A percentile compares a stretch with the other conserved stretches of the same genome.
Evolutionary conservation across 306 rosid species (phyloP).

Genomic region (Quercus ilex): DNA sequence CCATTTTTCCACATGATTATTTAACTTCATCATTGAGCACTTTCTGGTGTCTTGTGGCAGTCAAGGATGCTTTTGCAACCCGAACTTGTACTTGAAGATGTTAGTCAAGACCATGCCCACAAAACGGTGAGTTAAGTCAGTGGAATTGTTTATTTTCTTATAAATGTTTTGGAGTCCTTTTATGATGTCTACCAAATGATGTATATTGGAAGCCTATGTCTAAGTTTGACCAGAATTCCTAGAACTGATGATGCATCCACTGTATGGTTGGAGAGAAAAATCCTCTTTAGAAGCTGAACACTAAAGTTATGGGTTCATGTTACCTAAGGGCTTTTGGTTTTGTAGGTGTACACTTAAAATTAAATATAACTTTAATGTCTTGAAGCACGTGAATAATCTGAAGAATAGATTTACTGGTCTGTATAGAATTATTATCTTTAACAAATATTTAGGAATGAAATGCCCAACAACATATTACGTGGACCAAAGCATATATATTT

Average conservation of each 20-base stretch:
- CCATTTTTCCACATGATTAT: not conserved
- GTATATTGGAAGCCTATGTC: not conserved
- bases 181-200: not conserved
- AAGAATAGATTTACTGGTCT: too few species aligned
- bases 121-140: slow-evolving; percentile 67
- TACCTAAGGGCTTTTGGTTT: not conserved
- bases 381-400: too few species aligned
- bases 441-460: too few species aligned
- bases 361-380: too few species aligned
- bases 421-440: too few species aligned
- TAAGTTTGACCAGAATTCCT: not conserved
- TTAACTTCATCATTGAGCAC: not conserved
- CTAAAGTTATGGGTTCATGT: not conserved
- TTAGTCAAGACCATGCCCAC: slow-evolving; percentile 96
- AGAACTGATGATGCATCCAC: not conserved
- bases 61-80: slow-evolving; percentile 91
- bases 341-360: too few species aligned
- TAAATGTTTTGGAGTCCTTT: not conserved
- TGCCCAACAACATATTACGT: too few species aligned
- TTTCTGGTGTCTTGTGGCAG: slow-evolving; percentile 29
- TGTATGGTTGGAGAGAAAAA: not conserved
- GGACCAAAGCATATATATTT: too few species aligned
- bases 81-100: slow-evolving; percentile 92
- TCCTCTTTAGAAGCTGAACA: not conserved
- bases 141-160: not conserved